Base-by-base conservation (phyloP, 1,284 basidiomycete species). In the Cutaneotrichosporon sp. region DNA sequence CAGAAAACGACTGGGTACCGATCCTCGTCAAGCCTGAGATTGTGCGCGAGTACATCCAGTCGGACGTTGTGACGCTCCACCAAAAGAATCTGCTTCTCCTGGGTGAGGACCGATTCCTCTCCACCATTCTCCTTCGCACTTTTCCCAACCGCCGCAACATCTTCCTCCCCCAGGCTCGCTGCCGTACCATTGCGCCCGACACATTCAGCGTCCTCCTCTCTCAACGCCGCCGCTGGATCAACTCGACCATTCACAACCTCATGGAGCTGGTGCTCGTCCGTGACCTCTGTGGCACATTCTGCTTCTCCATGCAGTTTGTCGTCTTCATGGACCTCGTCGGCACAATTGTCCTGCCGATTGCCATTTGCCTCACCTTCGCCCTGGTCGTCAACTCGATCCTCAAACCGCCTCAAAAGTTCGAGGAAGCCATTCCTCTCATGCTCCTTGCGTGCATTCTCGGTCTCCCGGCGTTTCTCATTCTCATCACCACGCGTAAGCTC, bases 61-160 rank as follows among this genome's bases (percentile, higher is more conserved):
- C 86, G 72, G 89, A 91, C 70, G 95, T 99, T 49, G 88, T 89
- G 7, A 98, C 97, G 0, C 83, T 99, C 9, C 97, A 99, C 81
- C 92, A 99, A 83, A 99, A 99, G 85, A 99, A 99, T 76, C 85
- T 99, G 50, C 85, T 99, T 1, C 84, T 99, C 18, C 87, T 99
- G 31, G 97, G 97, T 70, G 97, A 99, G 83, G 97, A 99, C 86
- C 92, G 97, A 42, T 99, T 99, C 85, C 81, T 99, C 62, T 97
- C 95, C 18, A 97, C 94, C 10, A 89, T 93, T 73, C 88, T 97
- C 72, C 84, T 99, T 26, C 89, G 96, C 36, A 96, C 96, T 2
- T 99, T 99, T 84, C 97, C 97, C 18, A 92, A 94, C 75, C 87
- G 97, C 69, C 98, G 98, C 83, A 99, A 99, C 92, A 92, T 99